Evolutionary conservation across 768 basidiomycete species (phyloP).

Genomic region (Suillus lakei): DNA sequence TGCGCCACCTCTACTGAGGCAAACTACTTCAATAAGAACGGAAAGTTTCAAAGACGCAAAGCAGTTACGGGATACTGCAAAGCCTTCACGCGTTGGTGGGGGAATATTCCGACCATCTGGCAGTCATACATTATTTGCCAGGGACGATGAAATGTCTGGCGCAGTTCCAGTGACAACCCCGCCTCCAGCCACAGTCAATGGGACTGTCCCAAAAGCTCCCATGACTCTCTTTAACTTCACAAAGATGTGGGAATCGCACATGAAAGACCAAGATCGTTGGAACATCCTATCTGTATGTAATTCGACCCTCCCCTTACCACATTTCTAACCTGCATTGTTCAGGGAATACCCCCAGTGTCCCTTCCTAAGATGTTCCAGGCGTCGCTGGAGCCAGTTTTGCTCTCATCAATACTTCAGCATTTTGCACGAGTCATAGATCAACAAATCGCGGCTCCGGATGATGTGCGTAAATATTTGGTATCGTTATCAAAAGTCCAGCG

Average conservation of each 20-base stretch:
- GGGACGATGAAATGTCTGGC: slow-evolving; percentile 20
- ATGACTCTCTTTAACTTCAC: slow-evolving; percentile 66
- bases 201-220: slow-evolving; percentile 31
- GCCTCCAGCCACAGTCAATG: slow-evolving; percentile 8
- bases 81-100: slow-evolving; percentile 58
- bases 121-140: slow-evolving; percentile 58
- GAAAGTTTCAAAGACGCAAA: slow-evolving; percentile 64
- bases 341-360: slow-evolving; percentile 59
- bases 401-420: slow-evolving; percentile 62
- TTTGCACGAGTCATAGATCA: slow-evolving; percentile 39
- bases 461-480: slow-evolving; percentile 53
- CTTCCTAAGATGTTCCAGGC: slow-evolving; percentile 70
- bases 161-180: slow-evolving; percentile 10
- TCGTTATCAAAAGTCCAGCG: slow-evolving; percentile 60
- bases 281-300: slow-evolving; percentile 58
- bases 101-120: slow-evolving; percentile 76
- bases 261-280: slow-evolving; percentile 54
- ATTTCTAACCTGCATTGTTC: slow-evolving; percentile 4
- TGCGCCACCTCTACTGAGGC: slow-evolving; percentile 6
- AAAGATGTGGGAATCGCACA: slow-evolving; percentile 56
- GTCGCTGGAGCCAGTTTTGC: slow-evolving; percentile 68
- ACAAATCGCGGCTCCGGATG: slow-evolving; percentile 10
- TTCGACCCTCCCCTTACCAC: not conserved
- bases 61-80: slow-evolving; percentile 52
- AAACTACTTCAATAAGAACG: slow-evolving; percentile 18